These are phyloP conservation scores for Hibiscus mutabilis DNA, from an alignment of 345 rosid genomes.

Conservation along the genomic window DNA sequence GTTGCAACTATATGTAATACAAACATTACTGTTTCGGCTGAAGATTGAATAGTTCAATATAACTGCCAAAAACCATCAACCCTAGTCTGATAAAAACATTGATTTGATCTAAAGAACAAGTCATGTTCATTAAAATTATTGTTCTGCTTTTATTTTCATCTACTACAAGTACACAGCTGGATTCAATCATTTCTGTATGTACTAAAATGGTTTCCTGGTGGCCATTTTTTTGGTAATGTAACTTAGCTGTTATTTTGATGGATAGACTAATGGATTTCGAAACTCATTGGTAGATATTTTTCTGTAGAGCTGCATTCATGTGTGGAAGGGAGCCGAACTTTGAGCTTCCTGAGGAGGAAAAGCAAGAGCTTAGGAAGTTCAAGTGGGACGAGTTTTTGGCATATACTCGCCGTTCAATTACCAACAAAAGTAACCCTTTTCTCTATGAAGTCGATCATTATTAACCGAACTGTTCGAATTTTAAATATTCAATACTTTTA, in stretches of 20 bases:
- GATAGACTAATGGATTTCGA: constrained; percentile 5
- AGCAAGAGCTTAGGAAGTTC: no score
- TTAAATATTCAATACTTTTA: not conserved
- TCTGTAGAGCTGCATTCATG: constrained; percentile 91
- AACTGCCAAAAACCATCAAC: not conserved
- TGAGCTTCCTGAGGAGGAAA: no score
- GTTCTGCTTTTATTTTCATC: not conserved
- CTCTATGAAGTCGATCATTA: not conserved
- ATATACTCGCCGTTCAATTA: no score
- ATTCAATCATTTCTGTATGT: not conserved
- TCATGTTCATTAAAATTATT: not conserved
- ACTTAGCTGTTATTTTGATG: not conserved
- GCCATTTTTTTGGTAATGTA: not conserved
- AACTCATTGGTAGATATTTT: constrained; percentile 2
- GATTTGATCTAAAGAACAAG: not conserved
- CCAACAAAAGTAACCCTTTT: constrained; percentile 62
- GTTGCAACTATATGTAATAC: not conserved
- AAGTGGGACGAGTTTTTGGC: no score
- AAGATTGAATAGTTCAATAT: not conserved
- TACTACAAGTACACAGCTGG: not conserved
- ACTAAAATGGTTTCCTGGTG: not conserved
- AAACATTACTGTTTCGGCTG: not conserved
- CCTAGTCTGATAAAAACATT: constrained; percentile 1
- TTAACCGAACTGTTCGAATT: not conserved
- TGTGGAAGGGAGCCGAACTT: no score